These are phyloP conservation scores for Diutina sp. DNA, from an alignment of 1,139 yeast genomes.

Conservation along the genomic window DNA sequence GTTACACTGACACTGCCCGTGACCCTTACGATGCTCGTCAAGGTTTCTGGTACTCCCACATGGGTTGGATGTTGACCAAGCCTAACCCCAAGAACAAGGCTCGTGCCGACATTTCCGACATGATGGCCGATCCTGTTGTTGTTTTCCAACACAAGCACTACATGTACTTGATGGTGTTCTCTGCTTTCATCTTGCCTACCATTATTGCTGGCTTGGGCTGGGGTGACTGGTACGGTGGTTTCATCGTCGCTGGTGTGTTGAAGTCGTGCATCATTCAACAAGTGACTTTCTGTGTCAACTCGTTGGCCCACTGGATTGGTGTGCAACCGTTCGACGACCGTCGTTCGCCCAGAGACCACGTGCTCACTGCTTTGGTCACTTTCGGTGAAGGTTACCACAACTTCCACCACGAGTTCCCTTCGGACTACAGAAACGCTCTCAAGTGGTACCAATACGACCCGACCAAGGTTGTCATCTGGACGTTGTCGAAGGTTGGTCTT, in stretches of 20 bases:
- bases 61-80: slow-evolving; percentile 94
- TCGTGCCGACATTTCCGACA: slow-evolving; percentile 89
- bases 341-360: slow-evolving; percentile 95
- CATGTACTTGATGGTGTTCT: slow-evolving; percentile 47
- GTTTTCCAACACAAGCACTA: slow-evolving; percentile 91
- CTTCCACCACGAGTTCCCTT: slow-evolving; percentile 98
- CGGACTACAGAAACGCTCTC: slow-evolving; percentile 95
- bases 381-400: slow-evolving; percentile 99
- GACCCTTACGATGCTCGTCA: slow-evolving; percentile 96
- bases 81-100: slow-evolving; percentile 95
- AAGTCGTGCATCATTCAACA: slow-evolving; percentile 84
- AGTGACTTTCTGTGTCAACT: slow-evolving; percentile 97
- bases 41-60: slow-evolving; percentile 92
- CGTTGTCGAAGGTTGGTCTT: slow-evolving; percentile 63
- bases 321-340: slow-evolving; percentile 96
- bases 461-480: slow-evolving; percentile 70
- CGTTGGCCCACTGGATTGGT: slow-evolving; percentile 98
- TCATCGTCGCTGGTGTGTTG: slow-evolving; percentile 79
- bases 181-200: slow-evolving; percentile 67
- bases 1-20: slow-evolving; percentile 92
- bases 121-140: slow-evolving; percentile 82
- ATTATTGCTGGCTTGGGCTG: slow-evolving; percentile 67
- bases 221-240: slow-evolving; percentile 90
- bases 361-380: slow-evolving; percentile 85
- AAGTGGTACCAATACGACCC: slow-evolving; percentile 99